Conservation (phyloP, 2,329 filamentous ascomycete species). For the Ophiostoma sp. region DNA sequence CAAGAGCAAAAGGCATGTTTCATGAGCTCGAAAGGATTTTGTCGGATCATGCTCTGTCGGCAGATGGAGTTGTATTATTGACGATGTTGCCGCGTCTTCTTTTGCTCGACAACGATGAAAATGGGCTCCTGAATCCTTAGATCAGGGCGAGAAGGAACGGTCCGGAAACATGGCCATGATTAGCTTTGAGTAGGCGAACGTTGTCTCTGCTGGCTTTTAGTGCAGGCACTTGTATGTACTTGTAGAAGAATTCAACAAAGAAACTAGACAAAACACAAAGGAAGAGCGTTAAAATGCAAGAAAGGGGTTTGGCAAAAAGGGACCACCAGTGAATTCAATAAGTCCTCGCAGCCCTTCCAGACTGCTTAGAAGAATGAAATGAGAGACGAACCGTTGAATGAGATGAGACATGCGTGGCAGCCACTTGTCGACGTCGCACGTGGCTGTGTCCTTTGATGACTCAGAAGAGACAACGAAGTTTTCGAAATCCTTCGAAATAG, state of each 20-base stretch:
- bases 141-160: not conserved
- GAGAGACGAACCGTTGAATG: not conserved
- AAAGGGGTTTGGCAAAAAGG: not conserved
- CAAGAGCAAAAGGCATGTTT: not conserved
- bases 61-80: not conserved
- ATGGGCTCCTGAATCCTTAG: not conserved
- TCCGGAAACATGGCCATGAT: not conserved
- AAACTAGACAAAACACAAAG: not conserved
- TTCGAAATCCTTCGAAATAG: not conserved
- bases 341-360: not conserved
- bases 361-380: not conserved
- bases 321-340: too few species aligned
- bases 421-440: not conserved
- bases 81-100: not conserved
- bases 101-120: not conserved
- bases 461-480: not conserved
- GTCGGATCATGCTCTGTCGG: not conserved
- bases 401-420: not conserved
- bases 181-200: too few species aligned
- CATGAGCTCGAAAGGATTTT: not conserved
- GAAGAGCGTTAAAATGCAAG: not conserved
- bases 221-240: not conserved
- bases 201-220: not conserved
- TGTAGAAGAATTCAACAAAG: not conserved
- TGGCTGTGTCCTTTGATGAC: not conserved